Evolutionary conservation across 2,329 filamentous ascomycete species (phyloP).

Genomic region (Epichloe sp.): DNA sequence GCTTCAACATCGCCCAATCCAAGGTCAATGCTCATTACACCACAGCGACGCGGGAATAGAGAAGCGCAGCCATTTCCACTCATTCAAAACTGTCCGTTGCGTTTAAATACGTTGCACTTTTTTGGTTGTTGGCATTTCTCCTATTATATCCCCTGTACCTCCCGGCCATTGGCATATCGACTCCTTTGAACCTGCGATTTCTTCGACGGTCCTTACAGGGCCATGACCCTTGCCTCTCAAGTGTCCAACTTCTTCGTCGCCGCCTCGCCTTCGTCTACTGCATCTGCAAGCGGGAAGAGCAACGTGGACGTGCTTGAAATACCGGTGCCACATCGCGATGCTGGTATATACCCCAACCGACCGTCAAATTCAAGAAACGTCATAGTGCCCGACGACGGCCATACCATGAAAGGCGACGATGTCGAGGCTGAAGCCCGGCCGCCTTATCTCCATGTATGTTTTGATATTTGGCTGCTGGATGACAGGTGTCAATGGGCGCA

Average conservation of each 20-base stretch:
- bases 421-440: constrained; percentile 30
- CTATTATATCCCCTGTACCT: background rate
- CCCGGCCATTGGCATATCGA: background rate
- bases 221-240: constrained; percentile 7
- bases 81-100: background rate
- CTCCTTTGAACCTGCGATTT: background rate
- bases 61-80: constrained; percentile 2
- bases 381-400: constrained; percentile 13
- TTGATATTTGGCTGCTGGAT: background rate
- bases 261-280: constrained; percentile 4
- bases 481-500: background rate
- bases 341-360: constrained; percentile 14
- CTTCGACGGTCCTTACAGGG: background rate
- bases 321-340: constrained; percentile 19
- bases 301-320: constrained; percentile 2
- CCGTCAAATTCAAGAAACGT: constrained; percentile 13
- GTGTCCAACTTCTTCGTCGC: constrained; percentile 2
- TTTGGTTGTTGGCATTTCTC: background rate
- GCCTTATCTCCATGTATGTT: constrained; percentile 30
- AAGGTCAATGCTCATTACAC: background rate
- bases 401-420: constrained; percentile 24
- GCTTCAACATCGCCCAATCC: background rate
- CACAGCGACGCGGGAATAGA: background rate
- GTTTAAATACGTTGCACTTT: background rate
- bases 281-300: constrained; percentile 5